phyloP scores from a whole-genome alignment of 225 moss, liverwort and hornwort species.

The Polytrichum commune region DNA sequence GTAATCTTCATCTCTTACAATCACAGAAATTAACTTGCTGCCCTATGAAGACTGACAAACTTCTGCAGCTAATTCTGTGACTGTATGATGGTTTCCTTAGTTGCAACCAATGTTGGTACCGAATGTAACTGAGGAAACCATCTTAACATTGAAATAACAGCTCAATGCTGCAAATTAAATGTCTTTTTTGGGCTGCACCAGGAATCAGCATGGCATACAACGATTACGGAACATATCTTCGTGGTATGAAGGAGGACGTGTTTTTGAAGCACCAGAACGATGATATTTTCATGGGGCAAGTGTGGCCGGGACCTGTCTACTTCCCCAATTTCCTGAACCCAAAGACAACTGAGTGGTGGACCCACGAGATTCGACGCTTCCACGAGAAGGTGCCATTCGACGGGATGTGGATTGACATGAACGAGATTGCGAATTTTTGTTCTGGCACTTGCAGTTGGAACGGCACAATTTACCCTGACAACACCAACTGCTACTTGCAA shows the following conservation, averaged over 20 bases:
- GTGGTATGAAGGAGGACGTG: conserved; percentile 48
- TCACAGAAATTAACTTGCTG: no score
- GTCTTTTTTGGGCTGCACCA: not conserved
- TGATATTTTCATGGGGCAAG: conserved; percentile 65
- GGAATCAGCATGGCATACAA: conserved; percentile 42
- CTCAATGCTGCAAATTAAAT: no score
- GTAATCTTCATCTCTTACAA: no score
- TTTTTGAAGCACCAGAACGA: conserved; percentile 57
- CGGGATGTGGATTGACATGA: conserved; percentile 92
- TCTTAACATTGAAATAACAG: no score
- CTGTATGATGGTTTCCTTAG: no score
- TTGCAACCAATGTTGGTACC: no score
- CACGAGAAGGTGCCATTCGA: conserved; percentile 59
- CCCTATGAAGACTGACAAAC: no score
- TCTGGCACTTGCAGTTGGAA: conserved; percentile 49
- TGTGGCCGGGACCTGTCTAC: conserved; percentile 78
- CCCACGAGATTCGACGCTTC: conserved; percentile 37
- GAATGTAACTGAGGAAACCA: no score
- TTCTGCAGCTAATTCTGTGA: no score
- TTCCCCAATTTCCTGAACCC: conserved; percentile 70
- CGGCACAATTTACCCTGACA: conserved; percentile 29
- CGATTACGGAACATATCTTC: conserved; percentile 49
- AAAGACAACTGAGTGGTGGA: conserved; percentile 48
- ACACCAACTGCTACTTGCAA: conserved; percentile 51
- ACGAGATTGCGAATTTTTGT: conserved; percentile 79